Evolutionary conservation across 2,329 filamentous ascomycete species (phyloP), one percentile per base, ranked within the genome.

Genomic region (Endoconidiophora polonica): DNA sequence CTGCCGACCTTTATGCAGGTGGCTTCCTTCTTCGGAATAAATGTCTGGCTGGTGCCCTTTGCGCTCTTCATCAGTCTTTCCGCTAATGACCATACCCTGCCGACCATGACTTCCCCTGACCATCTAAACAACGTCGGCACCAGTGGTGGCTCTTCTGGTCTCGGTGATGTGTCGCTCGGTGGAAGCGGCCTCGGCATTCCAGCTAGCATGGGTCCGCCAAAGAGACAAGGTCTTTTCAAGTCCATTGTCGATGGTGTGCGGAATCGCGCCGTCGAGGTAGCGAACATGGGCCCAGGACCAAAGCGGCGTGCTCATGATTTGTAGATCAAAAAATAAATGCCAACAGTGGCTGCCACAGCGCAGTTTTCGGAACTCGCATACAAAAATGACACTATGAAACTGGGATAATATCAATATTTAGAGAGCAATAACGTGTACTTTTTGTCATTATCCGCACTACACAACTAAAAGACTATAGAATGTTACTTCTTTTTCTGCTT

Each of bases 41-140:
- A 88, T 59, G 88, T 98, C 0, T 98, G 91, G 91, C 73, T 98
- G 1, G 85, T 96, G 0, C 91, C 91, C 0, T 98, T 98, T 61
- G 80, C 88, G 14, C 72, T 98, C 12, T 98, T 98, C 61, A 90
- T 98, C 46, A 94, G 85, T 59, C 66, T 98, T 40, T 94, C 86
- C 16, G 91, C 91, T 0, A 86, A 87, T 49, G 91, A 98, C 61
- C 96, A 96, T 61, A 86, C 96, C 3, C 68, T 98, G 47, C 91
- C 91, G 0, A 93, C 81, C 5, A 95, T 95, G 75, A 86, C 86
- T 10, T 86, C 77, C 44, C 83, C 29, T 3, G 29, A 33, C 29
- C 29, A 33, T 33, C 87, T 55, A 70, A 73, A 48, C 72, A 33
- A 33, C 7, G 29, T 3, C 29, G 9, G 65, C 10, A 68, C 67